phyloP scores from a whole-genome alignment of 495 filamentous ascomycete species.

The Neurospora terricola region DNA sequence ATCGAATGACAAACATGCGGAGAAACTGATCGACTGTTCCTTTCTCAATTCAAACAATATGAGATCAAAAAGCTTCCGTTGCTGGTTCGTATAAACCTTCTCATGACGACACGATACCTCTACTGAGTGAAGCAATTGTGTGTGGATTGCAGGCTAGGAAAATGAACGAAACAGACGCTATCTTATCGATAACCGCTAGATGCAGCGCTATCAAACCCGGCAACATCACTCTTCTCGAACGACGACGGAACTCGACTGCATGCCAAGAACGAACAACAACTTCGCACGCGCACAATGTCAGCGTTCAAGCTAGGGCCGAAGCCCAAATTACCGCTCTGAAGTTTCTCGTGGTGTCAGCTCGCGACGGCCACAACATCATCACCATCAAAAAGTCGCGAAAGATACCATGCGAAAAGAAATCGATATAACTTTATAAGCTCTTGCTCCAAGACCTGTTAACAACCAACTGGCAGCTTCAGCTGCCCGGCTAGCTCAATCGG shows the following conservation, averaged over 20 bases:
- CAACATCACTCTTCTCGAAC: background rate
- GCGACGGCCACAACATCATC: background rate
- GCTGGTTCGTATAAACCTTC: background rate
- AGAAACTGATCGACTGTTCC: background rate
- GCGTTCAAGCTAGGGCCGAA: background rate
- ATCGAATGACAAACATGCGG: background rate
- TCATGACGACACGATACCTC: background rate
- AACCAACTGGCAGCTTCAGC: background rate
- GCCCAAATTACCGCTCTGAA: background rate
- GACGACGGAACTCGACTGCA: background rate
- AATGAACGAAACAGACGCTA: background rate
- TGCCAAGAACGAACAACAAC: background rate
- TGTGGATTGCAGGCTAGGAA: too few relatives aligned
- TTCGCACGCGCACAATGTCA: background rate
- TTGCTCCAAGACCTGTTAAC: background rate
- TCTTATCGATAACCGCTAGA: background rate
- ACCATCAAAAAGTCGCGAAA: background rate
- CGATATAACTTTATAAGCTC: rapidly evolving
- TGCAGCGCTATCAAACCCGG: background rate
- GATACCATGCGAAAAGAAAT: background rate
- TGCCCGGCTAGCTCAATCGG: slow-evolving; percentile 56
- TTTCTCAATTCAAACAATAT: background rate
- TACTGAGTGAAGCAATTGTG: too few relatives aligned
- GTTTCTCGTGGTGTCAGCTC: background rate
- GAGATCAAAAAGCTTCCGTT: background rate